phyloP scores from a whole-genome alignment of 495 filamentous ascomycete genomes.

The Cercophora sp. region DNA sequence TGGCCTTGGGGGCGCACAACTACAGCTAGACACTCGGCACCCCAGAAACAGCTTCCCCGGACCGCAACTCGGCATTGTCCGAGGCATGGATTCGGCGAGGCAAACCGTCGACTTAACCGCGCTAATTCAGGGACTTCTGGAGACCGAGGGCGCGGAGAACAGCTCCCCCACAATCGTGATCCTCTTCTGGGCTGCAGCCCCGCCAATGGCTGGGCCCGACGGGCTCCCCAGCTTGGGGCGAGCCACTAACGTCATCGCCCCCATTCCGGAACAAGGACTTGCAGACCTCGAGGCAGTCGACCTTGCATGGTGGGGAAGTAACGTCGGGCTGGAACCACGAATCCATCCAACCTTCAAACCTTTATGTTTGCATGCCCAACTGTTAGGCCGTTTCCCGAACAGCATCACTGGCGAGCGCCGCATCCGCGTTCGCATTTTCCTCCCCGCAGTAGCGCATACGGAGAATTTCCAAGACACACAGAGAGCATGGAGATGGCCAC shows the following conservation, averaged over 20 bases:
- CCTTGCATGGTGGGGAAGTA: too few relatives aligned
- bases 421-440: too few relatives aligned
- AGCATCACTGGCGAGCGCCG: too few relatives aligned
- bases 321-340: slow-evolving; percentile 12
- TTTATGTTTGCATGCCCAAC: slow-evolving; percentile 15
- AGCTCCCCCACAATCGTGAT: slow-evolving; percentile 1
- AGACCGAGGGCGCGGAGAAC: neutral
- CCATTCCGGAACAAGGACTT: neutral
- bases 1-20: too few relatives aligned
- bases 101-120: neutral
- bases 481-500: slow-evolving; percentile 8
- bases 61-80: neutral
- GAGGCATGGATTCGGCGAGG: neutral
- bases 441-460: too few relatives aligned
- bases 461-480: slow-evolving; percentile 1
- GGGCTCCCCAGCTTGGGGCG: neutral
- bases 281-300: too few relatives aligned
- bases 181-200: neutral
- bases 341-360: neutral
- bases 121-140: neutral
- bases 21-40: too few relatives aligned
- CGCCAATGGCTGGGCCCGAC: neutral
- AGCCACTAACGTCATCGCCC: slow-evolving; percentile 10
- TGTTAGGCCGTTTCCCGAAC: slow-evolving; percentile 10
- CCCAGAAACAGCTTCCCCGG: neutral